A percentile compares a stretch with the other conserved stretches of the same genome.
Evolutionary conservation across 257 asterid genomes (phyloP).

Genomic region (Nicotiana tabacum): DNA sequence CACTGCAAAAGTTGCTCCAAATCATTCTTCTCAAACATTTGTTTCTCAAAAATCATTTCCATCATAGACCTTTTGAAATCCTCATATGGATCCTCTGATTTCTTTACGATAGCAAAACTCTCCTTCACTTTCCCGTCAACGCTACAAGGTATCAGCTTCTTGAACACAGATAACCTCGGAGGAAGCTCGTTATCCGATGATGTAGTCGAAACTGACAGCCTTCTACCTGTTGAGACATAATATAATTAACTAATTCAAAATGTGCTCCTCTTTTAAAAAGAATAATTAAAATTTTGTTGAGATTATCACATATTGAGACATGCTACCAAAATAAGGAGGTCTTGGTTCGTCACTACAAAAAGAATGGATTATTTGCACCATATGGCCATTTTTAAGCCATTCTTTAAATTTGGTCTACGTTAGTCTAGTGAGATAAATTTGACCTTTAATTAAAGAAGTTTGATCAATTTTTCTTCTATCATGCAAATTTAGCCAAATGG

Average conservation of each 20-base stretch:
- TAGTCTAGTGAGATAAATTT: too few species aligned
- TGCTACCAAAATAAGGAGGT: too few species aligned
- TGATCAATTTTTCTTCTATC: too few species aligned
- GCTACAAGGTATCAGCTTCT: slow-evolving; percentile 58
- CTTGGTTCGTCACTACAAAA: too few species aligned
- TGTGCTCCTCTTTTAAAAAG: rapidly evolving
- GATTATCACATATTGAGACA: not conserved
- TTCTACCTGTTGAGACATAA: not conserved
- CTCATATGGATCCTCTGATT: slow-evolving; percentile 65
- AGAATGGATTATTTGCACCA: too few species aligned
- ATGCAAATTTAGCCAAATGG: too few species aligned
- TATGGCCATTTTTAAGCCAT: too few species aligned
- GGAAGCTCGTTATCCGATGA: slow-evolving; percentile 34
- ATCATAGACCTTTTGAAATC: slow-evolving; percentile 86
- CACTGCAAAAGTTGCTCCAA: slow-evolving; percentile 72
- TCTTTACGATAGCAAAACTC: slow-evolving; percentile 81
- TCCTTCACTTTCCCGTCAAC: slow-evolving; percentile 78
- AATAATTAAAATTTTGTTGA: not conserved
- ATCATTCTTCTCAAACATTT: slow-evolving; percentile 59
- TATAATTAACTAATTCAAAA: not conserved
- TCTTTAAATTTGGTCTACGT: too few species aligned
- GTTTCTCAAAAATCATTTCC: slow-evolving; percentile 87
- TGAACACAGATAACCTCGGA: slow-evolving; percentile 66
- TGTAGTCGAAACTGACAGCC: slow-evolving; percentile 20
- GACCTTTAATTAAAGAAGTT: too few species aligned